Evolutionary conservation across 2,329 filamentous ascomycete species (phyloP), one percentile per base, ranked within the genome.

Genomic region (Ustulina deusta): DNA sequence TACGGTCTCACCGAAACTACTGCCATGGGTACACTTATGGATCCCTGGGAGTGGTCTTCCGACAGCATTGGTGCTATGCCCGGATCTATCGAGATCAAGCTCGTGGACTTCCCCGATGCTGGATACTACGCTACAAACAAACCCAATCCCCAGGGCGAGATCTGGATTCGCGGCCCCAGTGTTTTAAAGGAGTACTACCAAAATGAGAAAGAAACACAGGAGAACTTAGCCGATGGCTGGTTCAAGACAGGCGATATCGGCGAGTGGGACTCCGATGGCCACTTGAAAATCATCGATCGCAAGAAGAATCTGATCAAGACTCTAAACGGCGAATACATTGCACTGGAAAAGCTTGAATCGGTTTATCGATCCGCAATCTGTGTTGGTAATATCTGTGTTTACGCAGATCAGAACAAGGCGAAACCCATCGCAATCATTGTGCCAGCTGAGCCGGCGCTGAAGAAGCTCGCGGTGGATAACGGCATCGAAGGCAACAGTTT

Each of bases 301-400:
- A 94, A 94, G 89, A 95, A 95, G 89, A 95, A 95, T 81, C 81
- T 96, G 72, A 90, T 94, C 81, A 94, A 94, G 88, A 94, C 91
- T 2, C 84, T 91, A 64, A 91, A 92, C 74, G 91, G 91, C 76
- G 91, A 94, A 82, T 94, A 94, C 81, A 93, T 94, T 79, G 92
- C 91, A 2, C 84, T 94, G 11, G 91, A 94, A 85, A 94, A 91
- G 80, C 83, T 86, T 64, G 84, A 86, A 78, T 84, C 84, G 20
- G 78, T 85, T 67, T 86, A 86, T 79, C 84, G 85, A 25, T 82
- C 85, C 27, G 79, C 83, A 5, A 73, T 77, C 17, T 80, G 87
- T 9, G 85, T 87, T 11, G 83, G 80, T 69, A 87, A 87, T 75
- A 87, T 87, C 69, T 87, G 85, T 78, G 83, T 87, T 25, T 85